A percentile compares a stretch with the other conserved stretches of the same genome.
Evolutionary conservation across 2,329 filamentous ascomycete genomes (phyloP).

Genomic region (Colletotrichum ledebouriae): DNA sequence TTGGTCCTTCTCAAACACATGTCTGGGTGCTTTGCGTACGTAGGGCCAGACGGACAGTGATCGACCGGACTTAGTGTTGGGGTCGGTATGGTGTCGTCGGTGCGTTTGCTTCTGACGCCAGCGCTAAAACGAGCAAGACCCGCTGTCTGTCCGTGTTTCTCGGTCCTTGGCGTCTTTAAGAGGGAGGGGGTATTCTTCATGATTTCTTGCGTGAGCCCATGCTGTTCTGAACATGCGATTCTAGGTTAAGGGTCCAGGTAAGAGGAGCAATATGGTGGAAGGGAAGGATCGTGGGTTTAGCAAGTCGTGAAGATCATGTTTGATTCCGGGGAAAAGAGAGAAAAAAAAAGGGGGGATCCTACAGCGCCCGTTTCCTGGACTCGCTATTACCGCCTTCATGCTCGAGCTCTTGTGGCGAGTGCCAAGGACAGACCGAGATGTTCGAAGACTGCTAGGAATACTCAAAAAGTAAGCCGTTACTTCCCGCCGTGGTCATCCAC

Average conservation of each 20-base stretch:
- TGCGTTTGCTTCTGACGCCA: slow-evolving; percentile 20
- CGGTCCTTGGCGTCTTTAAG: slow-evolving; percentile 14
- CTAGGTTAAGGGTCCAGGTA: slow-evolving; percentile 8
- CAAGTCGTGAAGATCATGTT: no score
- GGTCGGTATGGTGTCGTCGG: slow-evolving; percentile 1
- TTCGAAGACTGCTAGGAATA: no score
- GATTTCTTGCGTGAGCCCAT: not conserved
- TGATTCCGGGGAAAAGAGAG: no score
- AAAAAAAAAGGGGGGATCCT: no score
- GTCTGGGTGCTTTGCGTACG: slow-evolving; percentile 12
- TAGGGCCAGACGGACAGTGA: slow-evolving; percentile 10
- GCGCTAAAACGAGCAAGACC: slow-evolving; percentile 18
- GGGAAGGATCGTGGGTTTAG: not conserved
- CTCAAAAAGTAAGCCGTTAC: no score
- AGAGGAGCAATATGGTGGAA: not conserved
- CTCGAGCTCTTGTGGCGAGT: no score
- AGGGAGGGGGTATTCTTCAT: not conserved
- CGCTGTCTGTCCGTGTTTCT: slow-evolving; percentile 35
- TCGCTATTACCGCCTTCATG: no score
- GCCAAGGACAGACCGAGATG: no score
- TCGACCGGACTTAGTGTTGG: slow-evolving; percentile 12
- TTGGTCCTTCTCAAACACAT: slow-evolving; percentile 9
- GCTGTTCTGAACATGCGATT: not conserved
- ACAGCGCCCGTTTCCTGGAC: not conserved
- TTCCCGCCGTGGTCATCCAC: not conserved